Evolutionary conservation across 2,329 filamentous ascomycete genomes (phyloP).

Genomic region (Fusarium praegraminearum): DNA sequence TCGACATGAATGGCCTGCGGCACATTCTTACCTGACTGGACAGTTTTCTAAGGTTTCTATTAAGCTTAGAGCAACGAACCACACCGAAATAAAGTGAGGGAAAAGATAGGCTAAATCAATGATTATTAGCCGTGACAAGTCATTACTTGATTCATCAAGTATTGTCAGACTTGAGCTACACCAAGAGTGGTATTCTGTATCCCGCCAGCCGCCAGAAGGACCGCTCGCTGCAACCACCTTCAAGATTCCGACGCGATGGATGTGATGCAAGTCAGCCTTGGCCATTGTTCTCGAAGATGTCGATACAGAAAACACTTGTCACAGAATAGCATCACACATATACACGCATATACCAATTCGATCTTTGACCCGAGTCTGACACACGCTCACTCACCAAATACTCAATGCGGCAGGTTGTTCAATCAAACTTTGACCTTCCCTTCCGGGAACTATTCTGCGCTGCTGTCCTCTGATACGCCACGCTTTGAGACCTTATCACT

Average conservation of each 20-base stretch:
- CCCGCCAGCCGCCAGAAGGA: background rate
- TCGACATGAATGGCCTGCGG: slow-evolving; percentile 14
- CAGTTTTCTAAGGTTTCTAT: slow-evolving; percentile 13
- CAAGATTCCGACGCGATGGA: background rate
- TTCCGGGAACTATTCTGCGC: slow-evolving; percentile 13
- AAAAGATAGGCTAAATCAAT: background rate
- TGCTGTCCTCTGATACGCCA: background rate
- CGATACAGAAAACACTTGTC: background rate
- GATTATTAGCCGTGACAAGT: background rate
- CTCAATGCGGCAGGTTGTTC: slow-evolving; percentile 20
- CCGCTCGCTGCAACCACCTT: slow-evolving; percentile 1
- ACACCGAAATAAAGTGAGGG: slow-evolving; percentile 3
- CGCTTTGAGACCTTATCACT: slow-evolving; percentile 20
- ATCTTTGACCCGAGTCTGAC: slow-evolving; percentile 3
- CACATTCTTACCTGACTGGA: slow-evolving; percentile 9
- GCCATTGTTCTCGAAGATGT: slow-evolving; percentile 3
- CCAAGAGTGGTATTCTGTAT: background rate
- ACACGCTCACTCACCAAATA: background rate
- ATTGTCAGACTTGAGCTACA: background rate
- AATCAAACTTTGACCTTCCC: slow-evolving; percentile 16
- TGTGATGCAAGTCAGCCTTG: slow-evolving; percentile 7
- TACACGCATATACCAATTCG: slow-evolving; percentile 3
- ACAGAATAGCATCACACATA: background rate
- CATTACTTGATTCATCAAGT: background rate
- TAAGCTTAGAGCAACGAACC: slow-evolving; percentile 21